Base-by-base conservation (phyloP, 2,329 filamentous ascomycete species). In the Bisporella sp. region DNA sequence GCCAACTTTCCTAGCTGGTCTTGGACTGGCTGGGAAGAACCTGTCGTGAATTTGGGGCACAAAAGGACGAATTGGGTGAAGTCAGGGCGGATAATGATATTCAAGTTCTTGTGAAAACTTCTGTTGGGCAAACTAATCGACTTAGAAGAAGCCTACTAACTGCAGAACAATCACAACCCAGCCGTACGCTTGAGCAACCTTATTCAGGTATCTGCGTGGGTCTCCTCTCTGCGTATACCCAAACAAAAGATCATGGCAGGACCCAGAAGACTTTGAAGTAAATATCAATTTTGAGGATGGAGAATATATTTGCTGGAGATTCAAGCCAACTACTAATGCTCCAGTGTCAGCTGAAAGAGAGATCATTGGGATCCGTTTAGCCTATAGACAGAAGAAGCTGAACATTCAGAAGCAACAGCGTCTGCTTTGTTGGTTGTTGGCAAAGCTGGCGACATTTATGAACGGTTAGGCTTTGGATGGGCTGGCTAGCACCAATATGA, bases 1-100 rank as follows among this genome's bases (percentile, higher is more conserved):
- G 4, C 7, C 48, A 49, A 39, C 7, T 55, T 55, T 50, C 53
- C 53, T 8, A 55, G 53, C 47, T 55, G 53, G 53, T 50, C 53
- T 46, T 55, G 53, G 53, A 48, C 50, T 13, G 53, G 53, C 8
- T 55, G 50, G 53, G 28, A 49, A 41, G 30, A 41, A 28, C 31
- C 33, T 5, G 46, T 52, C 30, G 46, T 35, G 8, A 48, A 41
- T 40, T 8, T 12, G n/a, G 31, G 21, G 13, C 2, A 8, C 28
- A 8, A 29, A 11, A 21, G 13, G 8, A 8, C 11, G 8, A 8
- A 29, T 42, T 42, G 41, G 41, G 11, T 21, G 21, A 11, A 4
- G 4, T 42, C 13, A 9, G 35, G 11, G 46, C 21, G 28, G 28
- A 45, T 48, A 4, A 12, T 51, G 33, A 32, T n/a, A 35, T 52